These are phyloP conservation scores for Dalbergia cochinchinensis DNA, from an alignment of 306 rosid genomes.

Conservation along the genomic window DNA sequence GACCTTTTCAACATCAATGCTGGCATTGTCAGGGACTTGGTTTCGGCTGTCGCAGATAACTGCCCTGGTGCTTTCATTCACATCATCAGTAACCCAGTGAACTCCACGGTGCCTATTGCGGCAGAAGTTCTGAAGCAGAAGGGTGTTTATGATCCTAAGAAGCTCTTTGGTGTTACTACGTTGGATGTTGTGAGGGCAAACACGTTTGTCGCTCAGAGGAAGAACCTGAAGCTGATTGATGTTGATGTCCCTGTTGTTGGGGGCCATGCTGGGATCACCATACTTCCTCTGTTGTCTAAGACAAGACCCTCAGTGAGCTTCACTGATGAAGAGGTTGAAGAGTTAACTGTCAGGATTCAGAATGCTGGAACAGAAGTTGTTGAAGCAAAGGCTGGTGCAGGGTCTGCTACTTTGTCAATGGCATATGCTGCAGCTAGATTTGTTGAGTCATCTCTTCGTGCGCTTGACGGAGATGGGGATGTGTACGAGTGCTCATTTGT, in stretches of 20 bases:
- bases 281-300: slow-evolving; percentile 89
- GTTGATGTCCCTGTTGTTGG: slow-evolving; percentile 97
- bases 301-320: slow-evolving; percentile 78
- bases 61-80: slow-evolving; percentile 93
- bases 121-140: slow-evolving; percentile 85
- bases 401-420: slow-evolving; percentile 98
- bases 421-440: slow-evolving; percentile 99
- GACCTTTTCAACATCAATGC: slow-evolving; percentile 98
- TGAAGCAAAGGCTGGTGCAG: slow-evolving; percentile 98
- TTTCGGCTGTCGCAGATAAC: slow-evolving; percentile 91
- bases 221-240: slow-evolving; percentile 90
- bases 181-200: slow-evolving; percentile 99
- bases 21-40: slow-evolving; percentile 83
- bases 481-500: slow-evolving; percentile 90
- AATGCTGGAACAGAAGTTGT: slow-evolving; percentile 99
- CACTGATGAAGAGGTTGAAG: slow-evolving; percentile 76
- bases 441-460: slow-evolving; percentile 96
- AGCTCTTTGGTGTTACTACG: slow-evolving; percentile 95
- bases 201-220: slow-evolving; percentile 95
- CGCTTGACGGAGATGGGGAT: slow-evolving; percentile 93
- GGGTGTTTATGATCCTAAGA: slow-evolving; percentile 93
- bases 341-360: slow-evolving; percentile 87
- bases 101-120: slow-evolving; percentile 95
- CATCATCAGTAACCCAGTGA: slow-evolving; percentile 92
- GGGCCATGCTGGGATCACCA: slow-evolving; percentile 97